Conservation (phyloP, 2,329 filamentous ascomycete species). For the Reticulascus tulasneorum region DNA sequence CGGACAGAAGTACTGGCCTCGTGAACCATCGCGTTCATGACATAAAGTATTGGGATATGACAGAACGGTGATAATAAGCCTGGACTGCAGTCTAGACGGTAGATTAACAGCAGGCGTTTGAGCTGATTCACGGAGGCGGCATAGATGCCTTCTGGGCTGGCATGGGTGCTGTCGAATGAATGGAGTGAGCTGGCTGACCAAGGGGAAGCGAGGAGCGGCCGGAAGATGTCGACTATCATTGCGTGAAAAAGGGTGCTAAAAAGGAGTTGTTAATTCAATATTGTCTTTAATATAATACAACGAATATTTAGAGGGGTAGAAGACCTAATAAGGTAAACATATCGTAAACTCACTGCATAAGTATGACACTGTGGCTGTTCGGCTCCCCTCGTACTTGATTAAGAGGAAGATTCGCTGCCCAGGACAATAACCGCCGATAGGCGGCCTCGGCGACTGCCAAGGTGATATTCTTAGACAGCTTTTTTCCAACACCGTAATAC, state of each 20-base stretch:
- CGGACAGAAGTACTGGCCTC: background rate
- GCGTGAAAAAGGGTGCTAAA: conserved; percentile 8
- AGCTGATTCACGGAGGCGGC: conserved; percentile 2
- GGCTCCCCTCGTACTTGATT: background rate
- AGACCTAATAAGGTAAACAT: background rate
- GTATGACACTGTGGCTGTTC: conserved; percentile 1
- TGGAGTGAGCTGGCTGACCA: background rate
- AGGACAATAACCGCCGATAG: conserved; percentile 1
- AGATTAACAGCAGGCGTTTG: conserved; percentile 3
- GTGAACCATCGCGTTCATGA: conserved; percentile 4
- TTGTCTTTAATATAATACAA: no score
- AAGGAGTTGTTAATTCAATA: background rate
- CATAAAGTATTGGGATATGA: conserved; percentile 4
- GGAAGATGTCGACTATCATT: conserved; percentile 2
- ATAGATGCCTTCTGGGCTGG: conserved; percentile 4
- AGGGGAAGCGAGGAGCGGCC: background rate
- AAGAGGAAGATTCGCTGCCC: conserved; percentile 1
- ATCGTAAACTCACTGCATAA: conserved; percentile 8
- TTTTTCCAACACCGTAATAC: background rate
- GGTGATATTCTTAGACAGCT: rapidly evolving
- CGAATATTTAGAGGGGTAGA: background rate
- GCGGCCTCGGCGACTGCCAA: conserved; percentile 1
- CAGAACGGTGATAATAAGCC: conserved; percentile 2
- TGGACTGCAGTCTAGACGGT: background rate
- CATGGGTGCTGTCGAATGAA: background rate